phyloP scores from a whole-genome alignment of 495 filamentous ascomycete species.

The Trichocladium uniseriatum region DNA sequence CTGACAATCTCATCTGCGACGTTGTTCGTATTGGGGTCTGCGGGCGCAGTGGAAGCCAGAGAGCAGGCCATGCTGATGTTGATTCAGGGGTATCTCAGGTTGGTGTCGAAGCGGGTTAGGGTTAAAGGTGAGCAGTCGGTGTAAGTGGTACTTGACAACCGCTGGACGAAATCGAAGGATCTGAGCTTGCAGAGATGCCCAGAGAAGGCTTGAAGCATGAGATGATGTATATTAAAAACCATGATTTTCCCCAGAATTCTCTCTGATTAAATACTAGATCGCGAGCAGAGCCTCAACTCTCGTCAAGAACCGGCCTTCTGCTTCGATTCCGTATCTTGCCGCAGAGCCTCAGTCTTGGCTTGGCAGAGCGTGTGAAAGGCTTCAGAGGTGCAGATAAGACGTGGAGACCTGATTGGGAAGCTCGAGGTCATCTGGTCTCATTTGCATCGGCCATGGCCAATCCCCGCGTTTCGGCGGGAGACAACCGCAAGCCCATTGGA shows the following conservation, averaged over 20 bases:
- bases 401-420: not conserved
- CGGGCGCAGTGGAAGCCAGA: not conserved
- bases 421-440: not conserved
- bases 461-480: not conserved
- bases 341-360: conserved; percentile 12
- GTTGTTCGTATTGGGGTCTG: not conserved
- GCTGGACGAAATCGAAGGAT: not conserved
- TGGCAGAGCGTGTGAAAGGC: not conserved
- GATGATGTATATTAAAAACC: too few relatives aligned
- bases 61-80: conserved; percentile 6
- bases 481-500: not conserved
- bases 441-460: not conserved
- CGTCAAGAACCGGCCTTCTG: not conserved
- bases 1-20: conserved; percentile 9
- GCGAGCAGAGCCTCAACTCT: conserved; percentile 1
- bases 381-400: not conserved
- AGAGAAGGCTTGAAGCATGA: too few relatives aligned
- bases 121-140: not conserved
- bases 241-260: not conserved
- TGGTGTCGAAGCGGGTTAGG: not conserved
- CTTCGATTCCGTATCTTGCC: conserved; percentile 5
- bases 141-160: conserved; percentile 1
- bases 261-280: not conserved
- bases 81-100: not conserved
- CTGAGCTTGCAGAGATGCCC: not conserved